phyloP scores from a whole-genome alignment of 768 basidiomycete species.

The Dentipellis sp. region DNA sequence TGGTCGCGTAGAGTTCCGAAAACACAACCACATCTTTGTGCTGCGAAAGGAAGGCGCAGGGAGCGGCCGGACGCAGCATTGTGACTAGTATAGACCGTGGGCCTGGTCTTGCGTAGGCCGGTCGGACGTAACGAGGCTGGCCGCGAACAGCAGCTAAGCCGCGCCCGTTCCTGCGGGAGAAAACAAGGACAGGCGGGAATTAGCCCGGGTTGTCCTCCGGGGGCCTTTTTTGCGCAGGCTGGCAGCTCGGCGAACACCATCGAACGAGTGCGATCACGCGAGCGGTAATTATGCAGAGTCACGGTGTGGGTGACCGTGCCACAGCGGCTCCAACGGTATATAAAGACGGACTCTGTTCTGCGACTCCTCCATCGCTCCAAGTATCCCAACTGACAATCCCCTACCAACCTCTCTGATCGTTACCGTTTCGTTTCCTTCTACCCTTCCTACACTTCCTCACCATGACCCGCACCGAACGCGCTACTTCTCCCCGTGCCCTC shows the following conservation, averaged over 20 bases:
- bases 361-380: constrained; percentile 1
- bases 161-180: constrained; percentile 6
- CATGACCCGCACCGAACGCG: constrained; percentile 79
- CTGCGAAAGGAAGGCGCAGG: not conserved
- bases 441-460: constrained; percentile 10
- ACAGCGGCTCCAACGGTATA: not conserved
- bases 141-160: not conserved
- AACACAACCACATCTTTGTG: too few species aligned
- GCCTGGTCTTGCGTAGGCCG: not conserved
- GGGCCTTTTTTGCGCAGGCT: not conserved
- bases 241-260: not conserved
- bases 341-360: constrained; percentile 2
- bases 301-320: constrained; percentile 3
- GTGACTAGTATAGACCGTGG: not conserved
- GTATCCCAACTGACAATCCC: constrained; percentile 2
- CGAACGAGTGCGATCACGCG: constrained; percentile 12
- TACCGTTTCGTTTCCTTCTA: not conserved
- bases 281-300: constrained; percentile 3
- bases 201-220: not conserved
- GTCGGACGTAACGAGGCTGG: constrained; percentile 3
- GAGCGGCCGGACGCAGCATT: not conserved
- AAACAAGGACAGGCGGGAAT: not conserved
- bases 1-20: too few species aligned
- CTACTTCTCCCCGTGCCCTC: constrained; percentile 62
- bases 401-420: not conserved